Conservation (phyloP, 768 basidiomycete genomes). For the Gymnopilus dilepis region DNA sequence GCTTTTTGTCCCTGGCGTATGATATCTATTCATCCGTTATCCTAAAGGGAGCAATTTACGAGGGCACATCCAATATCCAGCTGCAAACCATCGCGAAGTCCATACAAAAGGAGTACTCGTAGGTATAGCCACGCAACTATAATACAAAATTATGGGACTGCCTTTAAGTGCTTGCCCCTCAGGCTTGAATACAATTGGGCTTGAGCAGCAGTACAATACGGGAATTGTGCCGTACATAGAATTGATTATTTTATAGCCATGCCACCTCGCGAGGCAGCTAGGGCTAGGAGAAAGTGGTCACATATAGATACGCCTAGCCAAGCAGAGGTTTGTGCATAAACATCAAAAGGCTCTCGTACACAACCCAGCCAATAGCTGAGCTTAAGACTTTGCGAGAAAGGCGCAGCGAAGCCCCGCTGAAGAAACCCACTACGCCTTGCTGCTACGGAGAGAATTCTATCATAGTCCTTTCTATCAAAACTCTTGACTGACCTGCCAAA, state of each 20-base stretch:
- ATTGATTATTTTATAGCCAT: too few relatives aligned
- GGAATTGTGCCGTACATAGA: too few relatives aligned
- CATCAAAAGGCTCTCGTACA: conserved; percentile 82
- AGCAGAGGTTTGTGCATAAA: conserved; percentile 45
- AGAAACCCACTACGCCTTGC: conserved; percentile 80
- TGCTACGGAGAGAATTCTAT: conserved; percentile 50
- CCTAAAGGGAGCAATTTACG: conserved; percentile 87
- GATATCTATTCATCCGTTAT: background rate
- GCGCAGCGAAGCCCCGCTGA: conserved; percentile 84
- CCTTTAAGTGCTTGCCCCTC: too few relatives aligned
- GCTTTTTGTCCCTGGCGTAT: conserved; percentile 33
- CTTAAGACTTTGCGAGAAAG: conserved; percentile 86
- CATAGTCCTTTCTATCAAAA: conserved; percentile 9
- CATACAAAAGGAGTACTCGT: conserved; percentile 85
- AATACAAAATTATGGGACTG: background rate
- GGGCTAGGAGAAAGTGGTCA: too few relatives aligned
- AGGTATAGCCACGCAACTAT: background rate
- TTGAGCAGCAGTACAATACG: too few relatives aligned
- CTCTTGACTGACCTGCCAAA: conserved; percentile 63
- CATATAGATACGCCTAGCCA: background rate
- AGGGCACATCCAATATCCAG: conserved; percentile 98
- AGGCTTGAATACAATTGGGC: too few relatives aligned
- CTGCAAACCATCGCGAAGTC: conserved; percentile 94
- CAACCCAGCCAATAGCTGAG: conserved; percentile 91
- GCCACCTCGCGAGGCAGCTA: too few relatives aligned